Conservation (phyloP, 257 asterid genomes). For the Nicotiana attenuata region DNA sequence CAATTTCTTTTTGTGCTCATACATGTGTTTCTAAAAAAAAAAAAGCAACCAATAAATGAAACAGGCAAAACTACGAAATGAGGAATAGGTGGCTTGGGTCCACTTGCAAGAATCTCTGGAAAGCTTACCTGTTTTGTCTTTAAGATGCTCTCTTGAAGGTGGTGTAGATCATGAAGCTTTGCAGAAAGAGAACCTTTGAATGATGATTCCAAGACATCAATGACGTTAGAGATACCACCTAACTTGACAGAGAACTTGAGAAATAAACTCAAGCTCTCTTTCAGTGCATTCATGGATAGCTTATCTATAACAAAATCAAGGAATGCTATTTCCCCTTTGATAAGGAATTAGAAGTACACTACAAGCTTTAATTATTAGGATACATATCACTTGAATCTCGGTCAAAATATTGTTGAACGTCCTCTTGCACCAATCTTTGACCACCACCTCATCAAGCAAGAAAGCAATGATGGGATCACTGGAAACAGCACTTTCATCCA, state of each 20-base stretch:
- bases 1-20: neutral
- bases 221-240: conserved; percentile 57
- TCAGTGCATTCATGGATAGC: conserved; percentile 38
- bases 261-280: conserved; percentile 40
- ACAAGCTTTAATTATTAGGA: conserved; percentile 40
- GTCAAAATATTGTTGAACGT: conserved; percentile 47
- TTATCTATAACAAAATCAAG: conserved; percentile 73
- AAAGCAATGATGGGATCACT: conserved; percentile 89
- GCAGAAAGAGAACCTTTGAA: conserved; percentile 71
- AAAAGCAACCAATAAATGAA: neutral
- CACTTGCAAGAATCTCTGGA: conserved; percentile 14
- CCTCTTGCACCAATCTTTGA: conserved; percentile 93
- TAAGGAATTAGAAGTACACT: neutral
- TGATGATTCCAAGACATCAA: conserved; percentile 87
- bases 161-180: conserved; percentile 60
- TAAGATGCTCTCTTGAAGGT: conserved; percentile 72
- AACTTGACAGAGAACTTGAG: conserved; percentile 70
- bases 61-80: neutral
- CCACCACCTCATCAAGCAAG: conserved; percentile 95
- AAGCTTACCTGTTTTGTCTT: conserved; percentile 83
- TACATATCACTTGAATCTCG: conserved; percentile 68
- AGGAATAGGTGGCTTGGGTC: neutral
- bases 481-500: conserved; percentile 96
- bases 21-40: neutral
- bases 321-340: conserved; percentile 12